Base-by-base conservation (phyloP, 208 protist genomes). In the Leishmania lainsoni region DNA sequence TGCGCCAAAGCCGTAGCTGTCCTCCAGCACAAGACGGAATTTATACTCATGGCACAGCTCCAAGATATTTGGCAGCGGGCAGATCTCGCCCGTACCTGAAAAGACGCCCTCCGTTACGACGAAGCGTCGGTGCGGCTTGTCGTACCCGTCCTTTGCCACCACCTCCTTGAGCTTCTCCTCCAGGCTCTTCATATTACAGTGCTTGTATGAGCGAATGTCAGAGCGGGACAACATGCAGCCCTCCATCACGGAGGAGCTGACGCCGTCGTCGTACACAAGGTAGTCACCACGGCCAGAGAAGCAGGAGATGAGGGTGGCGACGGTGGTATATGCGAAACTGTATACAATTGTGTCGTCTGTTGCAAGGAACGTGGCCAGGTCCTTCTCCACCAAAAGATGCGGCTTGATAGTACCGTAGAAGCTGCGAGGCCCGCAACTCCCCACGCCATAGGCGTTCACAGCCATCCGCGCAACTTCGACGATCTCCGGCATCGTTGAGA, bases 371-470 rank as follows among this genome's bases (percentile, higher is more conserved):
- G 93, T 81, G 10, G 97, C 93, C 45, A 99, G 69, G 75, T 93
- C 87, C 69, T 92, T 83, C 89, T 99, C 98, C 3, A 98, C 83
- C 16, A 98, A 88, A 8, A 99, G 79, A 89, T 99, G 99, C 10
- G 97, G 94, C 81, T 99, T 98, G 69, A 99, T 94, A 5, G 98
- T 99, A 70, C 98, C 98, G 86, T 99, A 99, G 87, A 99, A 99
- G 74, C 97, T 97, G 74, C 98, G 91, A 22, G 99, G 99, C 17
- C 99, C 99, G 89, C 99, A 99, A 59, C 98, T 98, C 42, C 99
- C 99, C 26, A 99, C 97, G 80, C 98, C 98, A 84, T 99, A 99
- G 32, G 98, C 95, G 73, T 92, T 80, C 58, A 99, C 91, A 3
- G 95, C 92, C 5, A 89, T 70, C n/a, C 93, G 88, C 22, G 96